Conservation (phyloP, 352 stramenopile species). For the Albugo candida region DNA sequence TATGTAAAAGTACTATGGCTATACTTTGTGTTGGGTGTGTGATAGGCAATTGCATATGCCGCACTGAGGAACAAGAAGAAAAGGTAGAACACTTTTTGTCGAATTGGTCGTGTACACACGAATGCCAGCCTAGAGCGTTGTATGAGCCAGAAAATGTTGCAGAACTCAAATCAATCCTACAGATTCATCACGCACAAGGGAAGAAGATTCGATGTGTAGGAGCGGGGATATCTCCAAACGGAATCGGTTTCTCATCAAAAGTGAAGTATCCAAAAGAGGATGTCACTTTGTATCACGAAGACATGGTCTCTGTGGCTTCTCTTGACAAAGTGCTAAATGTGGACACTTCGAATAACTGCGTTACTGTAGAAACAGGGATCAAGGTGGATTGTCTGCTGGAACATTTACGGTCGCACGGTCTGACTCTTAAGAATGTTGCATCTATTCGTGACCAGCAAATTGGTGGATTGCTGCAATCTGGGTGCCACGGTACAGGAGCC, state of each 20-base stretch:
- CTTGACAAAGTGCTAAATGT: slow-evolving; percentile 85
- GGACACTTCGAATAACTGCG: slow-evolving; percentile 74
- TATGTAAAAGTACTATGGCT: no score
- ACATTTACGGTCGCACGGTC: slow-evolving; percentile 48
- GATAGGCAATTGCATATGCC: no score
- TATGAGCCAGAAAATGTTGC: slow-evolving; percentile 48
- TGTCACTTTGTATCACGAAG: slow-evolving; percentile 17
- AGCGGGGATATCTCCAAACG: slow-evolving; percentile 93
- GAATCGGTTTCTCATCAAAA: slow-evolving; percentile 76
- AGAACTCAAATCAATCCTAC: slow-evolving; percentile 43
- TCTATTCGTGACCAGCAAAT: slow-evolving; percentile 97
- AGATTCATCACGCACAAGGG: slow-evolving; percentile 34
- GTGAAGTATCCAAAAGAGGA: neutral
- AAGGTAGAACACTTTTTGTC: slow-evolving; percentile 45
- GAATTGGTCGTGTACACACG: slow-evolving; percentile 69
- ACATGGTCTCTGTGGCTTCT: slow-evolving; percentile 84
- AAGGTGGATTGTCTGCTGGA: slow-evolving; percentile 61
- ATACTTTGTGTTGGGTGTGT: no score
- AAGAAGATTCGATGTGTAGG: slow-evolving; percentile 86
- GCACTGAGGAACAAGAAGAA: slow-evolving; percentile 4
- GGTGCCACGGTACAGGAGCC: slow-evolving; percentile 91
- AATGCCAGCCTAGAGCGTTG: slow-evolving; percentile 41
- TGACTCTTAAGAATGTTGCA: slow-evolving; percentile 97
- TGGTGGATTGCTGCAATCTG: slow-evolving; percentile 89
- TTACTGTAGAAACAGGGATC: slow-evolving; percentile 80